phyloP scores from a whole-genome alignment of 768 basidiomycete genomes.

The Russula compacta region DNA sequence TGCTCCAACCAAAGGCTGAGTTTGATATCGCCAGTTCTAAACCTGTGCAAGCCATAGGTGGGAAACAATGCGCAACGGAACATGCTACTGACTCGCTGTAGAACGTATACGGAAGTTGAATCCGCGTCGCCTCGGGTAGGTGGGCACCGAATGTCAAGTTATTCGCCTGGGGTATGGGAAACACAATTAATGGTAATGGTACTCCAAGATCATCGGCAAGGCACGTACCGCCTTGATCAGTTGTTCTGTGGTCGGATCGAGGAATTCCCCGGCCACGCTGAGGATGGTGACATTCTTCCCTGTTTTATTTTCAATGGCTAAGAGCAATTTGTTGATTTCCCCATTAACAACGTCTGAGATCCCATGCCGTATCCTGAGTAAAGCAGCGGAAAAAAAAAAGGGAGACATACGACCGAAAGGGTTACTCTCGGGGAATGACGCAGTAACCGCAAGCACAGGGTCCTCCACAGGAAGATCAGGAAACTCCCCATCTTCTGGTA shows the following conservation, averaged over 20 bases:
- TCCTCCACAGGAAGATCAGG: slow-evolving; percentile 40
- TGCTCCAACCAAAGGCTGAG: slow-evolving; percentile 75
- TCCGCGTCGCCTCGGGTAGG: slow-evolving; percentile 46
- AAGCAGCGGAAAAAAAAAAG: neutral
- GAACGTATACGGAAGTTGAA: slow-evolving; percentile 64
- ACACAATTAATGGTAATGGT: neutral
- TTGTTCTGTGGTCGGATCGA: slow-evolving; percentile 49
- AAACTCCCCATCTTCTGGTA: slow-evolving; percentile 13
- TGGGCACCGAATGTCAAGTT: slow-evolving; percentile 42
- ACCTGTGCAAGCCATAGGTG: slow-evolving; percentile 1
- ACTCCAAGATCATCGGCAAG: neutral
- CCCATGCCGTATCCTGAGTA: neutral
- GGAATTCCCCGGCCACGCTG: slow-evolving; percentile 57
- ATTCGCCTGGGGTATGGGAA: slow-evolving; percentile 41
- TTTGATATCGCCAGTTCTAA: slow-evolving; percentile 30
- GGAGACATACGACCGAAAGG: slow-evolving; percentile 61
- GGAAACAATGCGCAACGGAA: neutral
- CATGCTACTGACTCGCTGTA: slow-evolving; percentile 66
- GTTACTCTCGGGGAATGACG: slow-evolving; percentile 62
- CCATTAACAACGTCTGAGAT: slow-evolving; percentile 73
- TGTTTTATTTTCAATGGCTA: slow-evolving; percentile 70
- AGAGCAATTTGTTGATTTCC: slow-evolving; percentile 57
- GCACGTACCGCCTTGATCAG: slow-evolving; percentile 65
- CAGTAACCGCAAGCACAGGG: slow-evolving; percentile 34
- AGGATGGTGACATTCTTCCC: slow-evolving; percentile 61